A percentile compares a stretch with the other conserved stretches of the same genome.
Conservation (phyloP, 495 filamentous ascomycete genomes). For the Penicillium canariense region DNA sequence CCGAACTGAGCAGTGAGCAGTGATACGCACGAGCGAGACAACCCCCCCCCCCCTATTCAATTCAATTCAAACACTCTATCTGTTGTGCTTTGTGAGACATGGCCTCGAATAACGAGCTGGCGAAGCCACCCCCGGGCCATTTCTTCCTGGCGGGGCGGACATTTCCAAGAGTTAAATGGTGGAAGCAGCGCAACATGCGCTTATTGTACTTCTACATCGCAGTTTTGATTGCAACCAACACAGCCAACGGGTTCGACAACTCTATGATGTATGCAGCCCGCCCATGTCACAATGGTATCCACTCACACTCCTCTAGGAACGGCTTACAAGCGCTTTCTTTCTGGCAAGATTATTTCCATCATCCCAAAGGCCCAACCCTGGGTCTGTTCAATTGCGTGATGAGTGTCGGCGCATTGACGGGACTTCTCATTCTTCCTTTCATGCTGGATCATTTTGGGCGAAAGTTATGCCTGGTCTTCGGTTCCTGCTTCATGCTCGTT, state of each 20-base stretch:
- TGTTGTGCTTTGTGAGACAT: too few species aligned
- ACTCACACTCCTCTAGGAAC: constrained; percentile 23
- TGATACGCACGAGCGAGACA: too few species aligned
- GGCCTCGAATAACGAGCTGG: not conserved
- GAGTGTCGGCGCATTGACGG: constrained; percentile 22
- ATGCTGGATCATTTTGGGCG: constrained; percentile 22
- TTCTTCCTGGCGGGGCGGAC: constrained; percentile 25
- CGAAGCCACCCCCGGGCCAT: constrained; percentile 22
- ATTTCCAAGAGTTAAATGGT: constrained; percentile 29
- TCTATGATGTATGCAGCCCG: constrained; percentile 37
- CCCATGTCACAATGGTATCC: not conserved
- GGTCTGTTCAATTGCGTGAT: constrained; percentile 27
- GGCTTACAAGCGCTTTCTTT: constrained; percentile 47
- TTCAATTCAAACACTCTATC: too few species aligned
- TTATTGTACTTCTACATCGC: constrained; percentile 26
- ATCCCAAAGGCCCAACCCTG: constrained; percentile 29
- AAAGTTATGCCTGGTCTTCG: constrained; percentile 14
- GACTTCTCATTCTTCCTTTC: constrained; percentile 19
- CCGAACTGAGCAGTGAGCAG: too few species aligned
- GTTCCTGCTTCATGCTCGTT: constrained; percentile 24
- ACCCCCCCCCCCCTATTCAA: too few species aligned
- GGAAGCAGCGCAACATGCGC: constrained; percentile 25
- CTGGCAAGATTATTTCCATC: constrained; percentile 45
- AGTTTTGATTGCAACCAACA: constrained; percentile 22
- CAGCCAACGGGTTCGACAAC: constrained; percentile 27